These are phyloP conservation scores for Neocallimastix lanati DNA, from an alignment of 192 early-diverging fungal species.

Conservation along the genomic window DNA sequence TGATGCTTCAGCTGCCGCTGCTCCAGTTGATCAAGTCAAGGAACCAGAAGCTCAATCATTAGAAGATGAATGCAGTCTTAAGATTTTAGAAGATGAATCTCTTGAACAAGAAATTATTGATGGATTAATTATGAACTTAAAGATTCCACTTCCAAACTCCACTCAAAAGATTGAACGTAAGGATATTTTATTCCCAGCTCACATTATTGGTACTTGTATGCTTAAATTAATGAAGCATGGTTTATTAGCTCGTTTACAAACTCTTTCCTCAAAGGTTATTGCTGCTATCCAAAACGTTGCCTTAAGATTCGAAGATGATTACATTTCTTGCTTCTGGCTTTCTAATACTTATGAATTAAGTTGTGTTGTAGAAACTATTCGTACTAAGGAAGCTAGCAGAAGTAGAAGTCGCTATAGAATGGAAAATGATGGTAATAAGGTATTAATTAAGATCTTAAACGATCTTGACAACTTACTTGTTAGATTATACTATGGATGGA, in stretches of 20 bases:
- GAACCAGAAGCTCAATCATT: neutral
- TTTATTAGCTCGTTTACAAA: constrained; percentile 23
- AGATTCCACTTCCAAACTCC: constrained; percentile 69
- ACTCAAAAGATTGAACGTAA: constrained; percentile 54
- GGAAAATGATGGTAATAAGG: constrained; percentile 43
- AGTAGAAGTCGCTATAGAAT: constrained; percentile 3
- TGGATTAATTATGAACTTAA: constrained; percentile 72
- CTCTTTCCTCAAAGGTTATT: constrained; percentile 73
- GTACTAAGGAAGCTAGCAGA: constrained; percentile 17
- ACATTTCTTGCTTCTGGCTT: constrained; percentile 87
- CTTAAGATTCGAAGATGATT: constrained; percentile 58
- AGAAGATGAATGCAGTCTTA: neutral
- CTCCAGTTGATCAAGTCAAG: neutral
- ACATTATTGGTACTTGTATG: constrained; percentile 51
- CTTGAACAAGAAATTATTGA: constrained; percentile 58
- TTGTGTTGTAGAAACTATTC: constrained; percentile 3
- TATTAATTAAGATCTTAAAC: constrained; percentile 68
- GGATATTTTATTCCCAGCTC: constrained; percentile 91
- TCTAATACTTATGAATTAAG: constrained; percentile 85
- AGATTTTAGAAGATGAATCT: constrained; percentile 24
- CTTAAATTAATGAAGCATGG: constrained; percentile 78
- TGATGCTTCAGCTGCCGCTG: neutral
- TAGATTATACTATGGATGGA: constrained; percentile 95
- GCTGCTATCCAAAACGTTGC: constrained; percentile 29
- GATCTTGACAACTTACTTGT: constrained; percentile 80